Evolutionary conservation across 768 basidiomycete species (phyloP).

Genomic region (Auriscalpium vulgare): DNA sequence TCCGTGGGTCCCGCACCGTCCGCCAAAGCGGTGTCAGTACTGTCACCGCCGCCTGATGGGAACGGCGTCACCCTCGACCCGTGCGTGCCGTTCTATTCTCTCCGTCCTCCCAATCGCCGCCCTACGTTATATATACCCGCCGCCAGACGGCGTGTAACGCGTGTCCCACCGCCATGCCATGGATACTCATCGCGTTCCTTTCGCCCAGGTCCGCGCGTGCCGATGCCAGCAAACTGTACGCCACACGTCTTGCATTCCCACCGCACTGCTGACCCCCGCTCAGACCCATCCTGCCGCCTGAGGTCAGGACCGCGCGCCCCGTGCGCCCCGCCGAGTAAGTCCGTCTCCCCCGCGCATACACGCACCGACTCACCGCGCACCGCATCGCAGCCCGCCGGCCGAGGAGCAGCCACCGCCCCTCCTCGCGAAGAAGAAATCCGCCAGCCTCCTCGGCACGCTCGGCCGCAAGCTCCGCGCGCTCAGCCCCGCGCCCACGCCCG

Average conservation of each 20-base stretch:
- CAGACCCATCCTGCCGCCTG: no score
- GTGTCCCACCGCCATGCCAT: no score
- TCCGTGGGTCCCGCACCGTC: neutral
- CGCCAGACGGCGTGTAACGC: neutral
- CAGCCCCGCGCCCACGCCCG: neutral
- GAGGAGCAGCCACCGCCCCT: no score
- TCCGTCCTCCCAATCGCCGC: neutral
- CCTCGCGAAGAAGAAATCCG: neutral
- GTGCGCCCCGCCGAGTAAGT: neutral
- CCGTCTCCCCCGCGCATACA: neutral
- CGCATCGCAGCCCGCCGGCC: neutral
- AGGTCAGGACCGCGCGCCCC: neutral
- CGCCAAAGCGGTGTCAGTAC: neutral
- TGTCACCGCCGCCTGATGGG: neutral
- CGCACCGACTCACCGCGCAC: neutral
- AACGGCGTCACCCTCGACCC: neutral
- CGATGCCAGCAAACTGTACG: no score
- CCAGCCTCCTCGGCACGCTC: conserved; percentile 1
- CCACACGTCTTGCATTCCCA: no score
- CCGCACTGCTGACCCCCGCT: no score
- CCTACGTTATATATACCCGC: neutral
- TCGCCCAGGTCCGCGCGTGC: no score
- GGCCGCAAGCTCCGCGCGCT: conserved; percentile 5
- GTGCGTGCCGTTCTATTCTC: neutral
- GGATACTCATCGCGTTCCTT: no score